Base-by-base conservation (phyloP, 805 yeast species). In the Yamadazyma tumulicola region DNA sequence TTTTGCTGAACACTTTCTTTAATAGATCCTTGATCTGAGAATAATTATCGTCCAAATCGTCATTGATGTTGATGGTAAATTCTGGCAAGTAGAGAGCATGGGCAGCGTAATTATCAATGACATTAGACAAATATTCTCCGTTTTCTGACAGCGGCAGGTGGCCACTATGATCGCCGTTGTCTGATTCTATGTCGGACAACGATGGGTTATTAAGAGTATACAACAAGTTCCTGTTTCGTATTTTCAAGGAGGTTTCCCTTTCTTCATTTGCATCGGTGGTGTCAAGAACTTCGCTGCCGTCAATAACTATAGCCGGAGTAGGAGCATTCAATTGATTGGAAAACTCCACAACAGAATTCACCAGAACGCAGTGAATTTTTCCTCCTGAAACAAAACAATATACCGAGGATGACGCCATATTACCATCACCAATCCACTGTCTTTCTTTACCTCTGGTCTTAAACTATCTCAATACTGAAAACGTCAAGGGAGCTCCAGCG, bases 31-130 rank as follows among this genome's bases (percentile, higher is more conserved):
- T 61, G 18, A 74, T 61, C 37, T 68, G 69, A 3, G 47, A 43
- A 34, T 54, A 61, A 35, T 61, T 58, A 24, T 57, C 55, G n/a
- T 46, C 43, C 29, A 59, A 44, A 37, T 59, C 55, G n/a, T 52
- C 56, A 4, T 67, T 56, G 26, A 72, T 56, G 34, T 61, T 58
- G 11, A 75, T 58, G 29, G 54, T 54, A 33, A 59, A 56, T 33
- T 65, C 62, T 1, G 79, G 77, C 17, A 75, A 54, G 45, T 72
- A 75, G 9, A 74, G 53, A 1, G 80, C 71, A 42, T 70, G 76
- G 3, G 77, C 59, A 9, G 66, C 54, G 39, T 69, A 67, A 19
- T 48, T 46, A 17, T 41, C 35, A 6, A 52, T 29, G 5, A 45
- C 32, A 11, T 26, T 37, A 4, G 36, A n/a, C 5, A 43, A n/a